Evolutionary conservation across 805 yeast species (phyloP), one percentile per base, ranked within the genome.

Genomic region (Lachancea waltii): DNA sequence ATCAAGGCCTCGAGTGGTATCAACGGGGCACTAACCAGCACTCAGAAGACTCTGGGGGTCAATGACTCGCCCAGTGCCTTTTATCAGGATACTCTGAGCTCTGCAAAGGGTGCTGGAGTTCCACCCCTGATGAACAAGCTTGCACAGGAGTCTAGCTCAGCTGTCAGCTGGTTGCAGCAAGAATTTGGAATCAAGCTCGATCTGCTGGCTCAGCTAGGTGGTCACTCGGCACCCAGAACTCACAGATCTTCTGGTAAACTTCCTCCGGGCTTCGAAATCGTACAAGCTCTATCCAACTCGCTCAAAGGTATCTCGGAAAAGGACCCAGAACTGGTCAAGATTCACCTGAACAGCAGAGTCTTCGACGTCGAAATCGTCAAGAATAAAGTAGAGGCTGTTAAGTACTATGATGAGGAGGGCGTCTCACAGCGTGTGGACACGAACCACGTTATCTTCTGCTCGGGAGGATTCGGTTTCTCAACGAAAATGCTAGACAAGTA

Each of bases 181-280:
- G 72, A 69, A 4, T 76, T 83, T 48, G 70, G 68, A 5, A 62
- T 83, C 35, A 84, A 79, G 49, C 63, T 85, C 40, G 71, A 82
- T 6, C 66, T 79, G 11, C 81, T 85, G 9, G 72, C 85, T n/a
- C 73, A 84, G 49, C 60, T 85, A 30, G 95, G 95, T 19, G 95
- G 95, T 3, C 94, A 85, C 54, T 78, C 87, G 1, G 75, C 70
- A 35, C 78, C 85, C 15, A 69, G 95, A 57, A 85, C 95, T 1
- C 95, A 85, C 56, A 70, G 94, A 49, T 89, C 94, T 1, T 71
- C 74, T 6, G 68, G 69, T 1, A 67, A 65, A 9, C 52, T 73
- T 13, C 79, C 81, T 10, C 82, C 82, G 3, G 82, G 82, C 0
- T 73, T 68, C 56, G 79, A 75, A 30, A 73, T 77, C 13, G 64